Conservation (phyloP, 2,329 filamentous ascomycete species). For the Fusarium sarcochroum region DNA sequence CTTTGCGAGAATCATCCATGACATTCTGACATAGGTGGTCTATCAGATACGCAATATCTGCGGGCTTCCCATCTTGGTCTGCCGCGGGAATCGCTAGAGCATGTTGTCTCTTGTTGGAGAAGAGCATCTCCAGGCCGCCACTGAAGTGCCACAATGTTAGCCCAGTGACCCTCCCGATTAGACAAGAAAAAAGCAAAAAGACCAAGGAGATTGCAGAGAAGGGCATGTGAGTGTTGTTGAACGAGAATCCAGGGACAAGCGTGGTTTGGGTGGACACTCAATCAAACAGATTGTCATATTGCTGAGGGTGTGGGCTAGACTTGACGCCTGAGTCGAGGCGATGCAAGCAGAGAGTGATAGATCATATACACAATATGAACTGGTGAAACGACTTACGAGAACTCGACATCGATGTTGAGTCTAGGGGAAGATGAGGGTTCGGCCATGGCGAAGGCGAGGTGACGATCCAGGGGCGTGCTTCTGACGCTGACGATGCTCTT, state of each 20-base stretch:
- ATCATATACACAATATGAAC: slow-evolving; percentile 42
- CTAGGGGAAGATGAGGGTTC: slow-evolving; percentile 44
- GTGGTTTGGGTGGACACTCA: slow-evolving; percentile 27
- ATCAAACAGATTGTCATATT: slow-evolving; percentile 19
- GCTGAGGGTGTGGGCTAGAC: slow-evolving; percentile 18
- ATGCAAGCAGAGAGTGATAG: slow-evolving; percentile 39
- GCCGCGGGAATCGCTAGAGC: slow-evolving; percentile 75
- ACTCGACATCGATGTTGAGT: slow-evolving; percentile 79
- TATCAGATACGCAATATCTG: slow-evolving; percentile 83
- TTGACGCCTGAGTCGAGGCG: slow-evolving; percentile 14
- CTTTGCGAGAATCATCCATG: slow-evolving; percentile 88
- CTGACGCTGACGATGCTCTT: neutral
- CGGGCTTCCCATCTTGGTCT: slow-evolving; percentile 70
- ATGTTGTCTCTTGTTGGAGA: slow-evolving; percentile 84
- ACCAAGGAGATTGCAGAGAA: slow-evolving; percentile 13
- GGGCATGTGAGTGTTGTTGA: slow-evolving; percentile 10
- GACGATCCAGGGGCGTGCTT: slow-evolving; percentile 8
- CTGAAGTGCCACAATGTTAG: slow-evolving; percentile 60
- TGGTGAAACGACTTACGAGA: slow-evolving; percentile 62
- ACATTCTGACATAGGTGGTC: slow-evolving; percentile 82
- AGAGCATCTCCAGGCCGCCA: slow-evolving; percentile 94
- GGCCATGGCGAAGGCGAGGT: slow-evolving; percentile 34
- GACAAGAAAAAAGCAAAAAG: slow-evolving; percentile 20
- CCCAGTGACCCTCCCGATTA: slow-evolving; percentile 6
- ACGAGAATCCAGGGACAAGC: slow-evolving; percentile 38